Evolutionary conservation across 2,329 filamentous ascomycete genomes (phyloP), one percentile per base, ranked within the genome.

Genomic region (Botrytis elliptica): DNA sequence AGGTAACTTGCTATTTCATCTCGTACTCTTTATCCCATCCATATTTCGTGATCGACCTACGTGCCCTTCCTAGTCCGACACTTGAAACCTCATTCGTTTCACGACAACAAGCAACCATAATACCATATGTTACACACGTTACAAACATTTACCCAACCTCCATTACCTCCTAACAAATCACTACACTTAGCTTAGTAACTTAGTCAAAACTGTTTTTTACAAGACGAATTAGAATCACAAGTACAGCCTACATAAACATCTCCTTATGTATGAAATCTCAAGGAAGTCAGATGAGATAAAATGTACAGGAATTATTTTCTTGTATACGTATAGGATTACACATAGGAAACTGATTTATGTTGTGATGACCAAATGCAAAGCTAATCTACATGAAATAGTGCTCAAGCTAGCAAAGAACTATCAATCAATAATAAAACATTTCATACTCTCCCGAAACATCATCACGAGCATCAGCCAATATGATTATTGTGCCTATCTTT

Each of bases 361-460:
- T 67, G 8, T 29, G 62, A 6, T 9, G n/a, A 46, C 42, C n/a
- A 7, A 18, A 29, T 29, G 52, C 52, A 25, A 67, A 55, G 36
- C 49, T 68, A 67, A 68, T 68, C 49, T 68, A 42, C n/a, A 67
- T 67, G n/a, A 38, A 29, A 67, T 55, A 12, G 46, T 29, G 44
- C 49, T n/a, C 25, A 68, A 68, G 49, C 66, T 68, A 57, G 65
- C 49, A 68, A 68, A 33, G 25, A 42, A 42, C 36, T 29, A 68
- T 68, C 25, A 68, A 68, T 68, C 46, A 55, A 68, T 68, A 68
- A 68, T 49, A 57, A 57, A 20, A 57, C 36, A 40, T 68, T 33
- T 57, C 40, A 42, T 57, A 42, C 10, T 18, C 49, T 42, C n/a
- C 49, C 66, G 36, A 57, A 38, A 57, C n/a, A 68, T 33, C 36